Conservation (phyloP, 192 early-diverging fungal species). For the Linnemannia schmuckeri region DNA sequence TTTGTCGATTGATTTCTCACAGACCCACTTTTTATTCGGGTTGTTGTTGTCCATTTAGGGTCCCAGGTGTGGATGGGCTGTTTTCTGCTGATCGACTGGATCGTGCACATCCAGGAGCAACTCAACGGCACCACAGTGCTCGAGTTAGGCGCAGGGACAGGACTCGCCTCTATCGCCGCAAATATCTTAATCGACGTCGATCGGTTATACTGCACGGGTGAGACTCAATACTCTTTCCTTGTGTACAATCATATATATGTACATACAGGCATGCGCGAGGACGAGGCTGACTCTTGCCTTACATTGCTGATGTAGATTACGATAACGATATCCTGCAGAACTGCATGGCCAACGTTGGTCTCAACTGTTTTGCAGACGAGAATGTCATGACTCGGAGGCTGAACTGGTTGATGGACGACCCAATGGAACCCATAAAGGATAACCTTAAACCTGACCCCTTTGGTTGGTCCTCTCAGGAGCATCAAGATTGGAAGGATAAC, state of each 20-base stretch:
- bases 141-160: conserved; percentile 45
- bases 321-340: conserved; percentile 23
- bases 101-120: conserved; percentile 11
- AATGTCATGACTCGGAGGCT: conserved; percentile 9
- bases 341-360: conserved; percentile 26
- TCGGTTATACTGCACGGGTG: conserved; percentile 39
- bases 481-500: conserved; percentile 27
- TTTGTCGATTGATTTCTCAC: neutral
- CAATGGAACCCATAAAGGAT: neutral
- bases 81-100: conserved; percentile 41
- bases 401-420: conserved; percentile 44
- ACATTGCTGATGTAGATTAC: conserved; percentile 9
- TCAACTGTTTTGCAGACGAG: neutral
- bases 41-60: conserved; percentile 1
- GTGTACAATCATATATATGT: neutral
- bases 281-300: neutral
- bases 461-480: conserved; percentile 18
- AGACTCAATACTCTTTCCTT: neutral
- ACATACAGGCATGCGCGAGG: neutral
- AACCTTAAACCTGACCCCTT: conserved; percentile 1
- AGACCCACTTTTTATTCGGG: neutral
- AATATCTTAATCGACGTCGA: neutral
- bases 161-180: conserved; percentile 39
- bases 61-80: conserved; percentile 54
- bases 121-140: conserved; percentile 9